Conservation (phyloP, 176 grass and related monocot genomes). For the Tillandsia leiboldiana region DNA sequence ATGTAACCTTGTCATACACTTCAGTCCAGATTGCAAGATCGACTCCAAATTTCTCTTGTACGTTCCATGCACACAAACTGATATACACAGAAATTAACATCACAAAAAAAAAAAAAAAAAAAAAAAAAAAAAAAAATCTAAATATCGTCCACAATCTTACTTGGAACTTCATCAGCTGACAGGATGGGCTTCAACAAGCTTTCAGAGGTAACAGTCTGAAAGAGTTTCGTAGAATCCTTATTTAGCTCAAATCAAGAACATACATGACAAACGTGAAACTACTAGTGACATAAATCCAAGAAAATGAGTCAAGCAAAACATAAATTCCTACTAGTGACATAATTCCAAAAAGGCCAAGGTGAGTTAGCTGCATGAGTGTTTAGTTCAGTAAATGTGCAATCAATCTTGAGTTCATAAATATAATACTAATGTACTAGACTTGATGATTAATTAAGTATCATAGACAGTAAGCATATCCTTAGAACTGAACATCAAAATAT, state of each 20-base stretch:
- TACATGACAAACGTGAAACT: neutral
- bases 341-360: neutral
- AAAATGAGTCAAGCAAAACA: neutral
- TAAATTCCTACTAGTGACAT: no score
- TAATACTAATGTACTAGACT: no score
- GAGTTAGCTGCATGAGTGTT: no score
- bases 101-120: slow-evolving; percentile 31
- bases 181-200: slow-evolving; percentile 77
- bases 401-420: no score
- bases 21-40: slow-evolving; percentile 64
- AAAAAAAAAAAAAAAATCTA: slow-evolving; percentile 6
- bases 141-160: slow-evolving; percentile 20
- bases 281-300: slow-evolving; percentile 4
- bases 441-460: no score
- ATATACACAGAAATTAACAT: neutral
- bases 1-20: slow-evolving; percentile 67
- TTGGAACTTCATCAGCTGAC: slow-evolving; percentile 65
- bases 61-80: slow-evolving; percentile 89
- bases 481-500: no score
- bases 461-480: no score
- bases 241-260: slow-evolving; percentile 2
- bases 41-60: slow-evolving; percentile 68
- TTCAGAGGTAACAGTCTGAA: slow-evolving; percentile 67
- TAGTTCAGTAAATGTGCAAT: no score
- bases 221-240: slow-evolving; percentile 5